Base-by-base conservation (phyloP, 208 protist genomes). In the Acanthamoeba triangularis region DNA sequence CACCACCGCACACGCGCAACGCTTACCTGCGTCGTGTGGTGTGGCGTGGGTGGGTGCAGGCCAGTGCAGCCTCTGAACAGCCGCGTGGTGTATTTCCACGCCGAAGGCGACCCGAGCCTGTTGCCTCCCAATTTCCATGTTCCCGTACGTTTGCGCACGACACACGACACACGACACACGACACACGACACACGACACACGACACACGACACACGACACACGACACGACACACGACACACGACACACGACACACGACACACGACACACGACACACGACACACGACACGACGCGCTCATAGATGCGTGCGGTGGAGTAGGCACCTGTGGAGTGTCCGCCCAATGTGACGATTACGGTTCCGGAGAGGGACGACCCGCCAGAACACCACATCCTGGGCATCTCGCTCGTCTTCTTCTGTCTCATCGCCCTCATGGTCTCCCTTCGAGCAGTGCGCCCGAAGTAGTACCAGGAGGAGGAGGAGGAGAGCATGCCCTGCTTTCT, bases 361-460 rank as follows among this genome's bases (percentile, higher is more conserved):
- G 28, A 67, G 28, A 67, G 28, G 61, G 61, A 67, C 18, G 28
- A 30, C 25, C 18, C 61, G 18, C 61, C 18, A 67, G 61, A 25
- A 23, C 16, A 67, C 23, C 61, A 67, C 25, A 28, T 67, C 61
- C 33, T 13, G 61, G 61, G 61, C 61, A 67, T 67, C 61, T 67
- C 61, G 23, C 28, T 67, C 25, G 18, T 23, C 61, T 67, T 67
- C 28, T 67, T 67, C 61, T 67, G 61, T 10, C 61, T 67, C 61
- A 67, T 67, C 25, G 61, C 61, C 61, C 18, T 67, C 61, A 67
- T 67, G 61, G 61, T 67, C 61, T 67, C 61, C 28, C 61, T 67
- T 67, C 61, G 61, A 67, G 61, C 61, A 67, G 61, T 23, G 61
- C 61, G 61, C 61, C 61, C 61, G 61, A 67, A 67, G 52, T 56